These are phyloP conservation scores for Elongisporangium senticosum DNA, from an alignment of 352 stramenopile genomes.

Conservation along the genomic window DNA sequence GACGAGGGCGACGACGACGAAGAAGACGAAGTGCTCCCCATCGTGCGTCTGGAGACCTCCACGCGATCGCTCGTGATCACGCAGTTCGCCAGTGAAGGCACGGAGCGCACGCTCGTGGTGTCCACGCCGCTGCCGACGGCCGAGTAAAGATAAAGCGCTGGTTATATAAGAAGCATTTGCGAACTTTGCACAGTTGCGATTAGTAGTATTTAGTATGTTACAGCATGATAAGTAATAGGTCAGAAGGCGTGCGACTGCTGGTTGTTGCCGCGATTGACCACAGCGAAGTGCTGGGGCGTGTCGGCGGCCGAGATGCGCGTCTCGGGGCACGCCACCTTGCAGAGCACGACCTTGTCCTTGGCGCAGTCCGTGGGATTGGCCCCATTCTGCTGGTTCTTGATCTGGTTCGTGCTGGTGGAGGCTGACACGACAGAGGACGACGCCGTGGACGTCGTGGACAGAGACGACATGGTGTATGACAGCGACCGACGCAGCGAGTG, in stretches of 20 bases:
- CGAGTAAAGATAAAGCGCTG: constrained; percentile 13
- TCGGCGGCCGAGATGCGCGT: constrained; percentile 11
- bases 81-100: constrained; percentile 30
- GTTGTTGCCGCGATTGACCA: constrained; percentile 21
- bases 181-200: neutral
- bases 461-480: constrained; percentile 45
- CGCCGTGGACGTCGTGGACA: constrained; percentile 31
- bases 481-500: constrained; percentile 61
- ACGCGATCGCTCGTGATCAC: constrained; percentile 52
- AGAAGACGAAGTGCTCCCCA: constrained; percentile 30
- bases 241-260: constrained; percentile 14
- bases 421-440: constrained; percentile 19
- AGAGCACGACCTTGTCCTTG: constrained; percentile 58
- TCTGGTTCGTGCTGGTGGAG: constrained; percentile 20
- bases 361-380: constrained; percentile 40
- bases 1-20: constrained; percentile 22
- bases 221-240: neutral
- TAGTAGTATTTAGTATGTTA: neutral
- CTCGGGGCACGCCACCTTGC: constrained; percentile 32
- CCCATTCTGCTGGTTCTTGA: constrained; percentile 29
- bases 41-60: constrained; percentile 48
- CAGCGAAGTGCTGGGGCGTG: constrained; percentile 12
- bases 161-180: neutral
- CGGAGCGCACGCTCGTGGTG: constrained; percentile 56
- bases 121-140: constrained; percentile 31